Conservation (phyloP, 176 grass and related monocot species). For the Rhynchospora tenuis region DNA sequence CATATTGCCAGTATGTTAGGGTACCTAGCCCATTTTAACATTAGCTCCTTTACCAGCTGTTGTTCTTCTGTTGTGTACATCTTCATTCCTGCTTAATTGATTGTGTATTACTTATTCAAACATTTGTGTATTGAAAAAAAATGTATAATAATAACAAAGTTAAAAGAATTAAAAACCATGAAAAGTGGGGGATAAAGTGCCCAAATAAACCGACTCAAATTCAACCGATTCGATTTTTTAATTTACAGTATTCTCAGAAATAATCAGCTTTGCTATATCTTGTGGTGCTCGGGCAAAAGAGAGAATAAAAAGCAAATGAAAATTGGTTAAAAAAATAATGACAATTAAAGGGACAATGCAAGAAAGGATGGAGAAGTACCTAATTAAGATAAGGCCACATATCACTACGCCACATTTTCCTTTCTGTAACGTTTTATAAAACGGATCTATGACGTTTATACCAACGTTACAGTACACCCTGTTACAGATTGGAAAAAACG, state of each 20-base stretch:
- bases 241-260: constrained; percentile 64
- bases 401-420: no score
- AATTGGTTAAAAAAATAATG: constrained; percentile 19
- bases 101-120: not conserved
- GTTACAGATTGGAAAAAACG: no score
- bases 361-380: constrained; percentile 36
- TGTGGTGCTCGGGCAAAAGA: constrained; percentile 38
- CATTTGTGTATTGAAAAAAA: constrained; percentile 2
- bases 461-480: no score
- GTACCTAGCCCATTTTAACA: constrained; percentile 93
- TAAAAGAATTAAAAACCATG: constrained; percentile 42
- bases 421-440: no score
- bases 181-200: constrained; percentile 74
- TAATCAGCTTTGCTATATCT: constrained; percentile 78
- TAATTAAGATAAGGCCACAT: constrained; percentile 94
- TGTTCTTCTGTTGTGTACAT: constrained; percentile 85
- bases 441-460: no score
- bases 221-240: constrained; percentile 87
- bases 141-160: not conserved
- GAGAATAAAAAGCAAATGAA: constrained; percentile 3
- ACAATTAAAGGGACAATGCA: not conserved
- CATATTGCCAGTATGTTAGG: constrained; percentile 80
- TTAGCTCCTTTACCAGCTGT: constrained; percentile 92
- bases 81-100: constrained; percentile 78
- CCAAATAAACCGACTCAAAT: constrained; percentile 86